Evolutionary conservation across 179 eudicot genomes (phyloP), one percentile per base, ranked within the genome.

Genomic region (Corrigiola litoralis): DNA sequence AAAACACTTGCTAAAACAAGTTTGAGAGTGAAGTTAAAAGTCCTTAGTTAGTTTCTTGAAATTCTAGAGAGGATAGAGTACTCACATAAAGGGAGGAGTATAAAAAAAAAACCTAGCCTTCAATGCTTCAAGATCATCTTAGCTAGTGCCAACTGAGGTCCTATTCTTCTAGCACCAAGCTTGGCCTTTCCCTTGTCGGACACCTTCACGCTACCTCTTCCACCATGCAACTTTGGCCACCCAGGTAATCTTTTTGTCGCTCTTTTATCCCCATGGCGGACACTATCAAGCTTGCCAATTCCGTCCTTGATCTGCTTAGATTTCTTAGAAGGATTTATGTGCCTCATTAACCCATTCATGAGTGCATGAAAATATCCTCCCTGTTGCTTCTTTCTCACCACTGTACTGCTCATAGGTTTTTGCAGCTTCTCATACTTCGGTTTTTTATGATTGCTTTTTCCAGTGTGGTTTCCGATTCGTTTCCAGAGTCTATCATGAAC

Each of bases 271-370:
- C 65, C 66, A 48, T 45, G 79, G 8, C 29, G 63, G 17, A 41
- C 52, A 33, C 52, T 65, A 38, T 40, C 63, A 31, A 47, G 50
- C 66, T 36, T 75, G 67, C 31, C 40, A 4, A 46, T 58, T 23
- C 40, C 37, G 4, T 63, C 74, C 75, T 74, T 83, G 6, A 57
- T 57, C 20, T 50, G 25, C 59, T 82, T 80, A 6, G 88, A 57
- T 40, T 80, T 80, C 69, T 72, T 79, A 0, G 92, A 71, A 45
- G 65, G 88, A 67, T 38, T 58, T 23, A 66, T 68, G 42, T 87
- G 87, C 78, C 70, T 81, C 76, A 82, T 57, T 17, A 86, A 32
- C 54, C 90, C 87, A 37, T 58, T 66, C 17, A 82, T 72, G 38
- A 88, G 80, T n/a, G 70, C 69, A 38, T 77, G 77, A 32, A 88